Percentiles rank a stretch among this genome's conserved stretches.
Evolutionary conservation across 495 filamentous ascomycete species (phyloP).

Genomic region (Trichoderma asperelloides): DNA sequence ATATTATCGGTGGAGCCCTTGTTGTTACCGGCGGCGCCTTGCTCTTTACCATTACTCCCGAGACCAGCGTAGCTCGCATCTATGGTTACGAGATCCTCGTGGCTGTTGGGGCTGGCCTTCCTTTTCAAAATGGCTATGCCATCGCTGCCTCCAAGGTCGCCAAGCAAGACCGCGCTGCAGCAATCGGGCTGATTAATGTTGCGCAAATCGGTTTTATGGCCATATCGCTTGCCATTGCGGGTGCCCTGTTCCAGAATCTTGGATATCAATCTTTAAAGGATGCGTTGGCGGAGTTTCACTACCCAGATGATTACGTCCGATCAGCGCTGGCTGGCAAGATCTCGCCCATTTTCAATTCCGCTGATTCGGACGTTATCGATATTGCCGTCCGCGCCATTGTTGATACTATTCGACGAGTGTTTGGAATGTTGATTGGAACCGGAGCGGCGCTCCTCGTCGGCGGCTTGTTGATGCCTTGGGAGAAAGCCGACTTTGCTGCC

Average conservation of each 20-base stretch:
- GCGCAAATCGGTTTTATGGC: constrained; percentile 45
- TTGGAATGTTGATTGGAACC: too few species aligned
- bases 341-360: not conserved
- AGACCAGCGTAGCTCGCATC: constrained; percentile 25
- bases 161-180: constrained; percentile 29
- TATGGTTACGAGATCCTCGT: constrained; percentile 46
- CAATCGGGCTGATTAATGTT: constrained; percentile 43
- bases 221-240: constrained; percentile 45
- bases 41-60: constrained; percentile 33
- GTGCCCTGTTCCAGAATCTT: constrained; percentile 44
- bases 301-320: not conserved
- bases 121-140: constrained; percentile 39
- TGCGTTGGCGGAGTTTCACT: not conserved
- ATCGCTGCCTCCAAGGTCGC: constrained; percentile 43
- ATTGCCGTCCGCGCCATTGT: not conserved
- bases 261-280: constrained; percentile 21
- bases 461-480: too few species aligned
- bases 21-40: constrained; percentile 40
- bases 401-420: not conserved
- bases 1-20: constrained; percentile 38
- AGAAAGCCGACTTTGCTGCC: too few species aligned
- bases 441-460: too few species aligned
- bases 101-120: constrained; percentile 38
- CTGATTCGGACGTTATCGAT: not conserved
- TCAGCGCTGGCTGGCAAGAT: not conserved